Evolutionary conservation across 106 monocot genomes (phyloP).

Genomic region (Narthecium ossifragum): DNA sequence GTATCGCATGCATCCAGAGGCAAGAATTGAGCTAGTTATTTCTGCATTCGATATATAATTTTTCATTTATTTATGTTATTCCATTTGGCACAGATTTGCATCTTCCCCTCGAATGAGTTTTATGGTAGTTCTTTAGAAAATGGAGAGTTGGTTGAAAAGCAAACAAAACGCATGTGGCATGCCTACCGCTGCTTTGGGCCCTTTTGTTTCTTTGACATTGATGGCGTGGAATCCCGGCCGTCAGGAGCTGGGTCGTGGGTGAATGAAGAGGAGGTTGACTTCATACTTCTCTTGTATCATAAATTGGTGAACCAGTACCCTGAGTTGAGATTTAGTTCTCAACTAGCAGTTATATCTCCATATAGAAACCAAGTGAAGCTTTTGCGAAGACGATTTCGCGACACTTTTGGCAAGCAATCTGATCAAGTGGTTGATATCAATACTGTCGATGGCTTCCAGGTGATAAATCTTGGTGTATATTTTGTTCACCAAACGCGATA

Average conservation of each 20-base stretch:
- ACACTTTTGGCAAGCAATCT: slow-evolving; percentile 64
- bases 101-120: slow-evolving; percentile 92
- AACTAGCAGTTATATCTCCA: slow-evolving; percentile 80
- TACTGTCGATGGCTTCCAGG: slow-evolving; percentile 99
- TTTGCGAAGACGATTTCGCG: slow-evolving; percentile 51
- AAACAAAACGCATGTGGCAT: slow-evolving; percentile 65
- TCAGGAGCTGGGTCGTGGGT: slow-evolving; percentile 81
- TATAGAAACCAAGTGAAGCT: slow-evolving; percentile 83
- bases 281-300: slow-evolving; percentile 64
- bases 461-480: slow-evolving; percentile 12
- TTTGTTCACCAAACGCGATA: too few species aligned
- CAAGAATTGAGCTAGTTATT: slow-evolving; percentile 10
- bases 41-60: not conserved
- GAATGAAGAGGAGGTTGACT: slow-evolving; percentile 81
- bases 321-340: slow-evolving; percentile 63
- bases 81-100: slow-evolving; percentile 60
- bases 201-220: slow-evolving; percentile 85
- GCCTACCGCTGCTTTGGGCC: slow-evolving; percentile 82
- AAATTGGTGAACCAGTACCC: slow-evolving; percentile 47
- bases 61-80: not conserved
- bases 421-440: slow-evolving; percentile 77
- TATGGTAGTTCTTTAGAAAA: slow-evolving; percentile 70
- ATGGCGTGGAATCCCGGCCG: slow-evolving; percentile 66
- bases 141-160: slow-evolving; percentile 53
- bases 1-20: slow-evolving; percentile 99